Evolutionary conservation across 2,329 filamentous ascomycete genomes (phyloP).

Genomic region (Parastagonospora nodorum): DNA sequence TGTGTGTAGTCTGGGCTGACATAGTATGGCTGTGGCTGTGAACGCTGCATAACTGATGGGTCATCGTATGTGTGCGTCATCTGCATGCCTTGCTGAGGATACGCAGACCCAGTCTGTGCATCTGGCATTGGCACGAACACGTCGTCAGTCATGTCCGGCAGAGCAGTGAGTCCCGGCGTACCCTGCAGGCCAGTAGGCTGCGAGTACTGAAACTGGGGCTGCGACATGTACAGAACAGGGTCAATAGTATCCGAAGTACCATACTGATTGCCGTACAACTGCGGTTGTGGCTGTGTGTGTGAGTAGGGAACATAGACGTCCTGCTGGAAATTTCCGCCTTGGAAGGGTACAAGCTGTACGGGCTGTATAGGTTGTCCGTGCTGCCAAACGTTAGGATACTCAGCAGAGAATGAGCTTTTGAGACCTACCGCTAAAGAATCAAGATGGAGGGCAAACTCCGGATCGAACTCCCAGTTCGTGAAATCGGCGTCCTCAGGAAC

Average conservation of each 20-base stretch:
- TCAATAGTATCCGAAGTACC: not conserved
- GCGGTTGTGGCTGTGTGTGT: too few relatives aligned
- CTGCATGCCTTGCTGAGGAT: not conserved
- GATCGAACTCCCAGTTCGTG: not conserved
- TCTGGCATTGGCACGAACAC: not conserved
- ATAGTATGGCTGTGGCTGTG: not conserved
- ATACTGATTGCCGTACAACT: too few relatives aligned
- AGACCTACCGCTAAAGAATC: not conserved
- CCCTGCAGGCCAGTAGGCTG: not conserved
- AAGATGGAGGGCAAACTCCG: not conserved
- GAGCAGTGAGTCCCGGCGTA: conserved; percentile 3
- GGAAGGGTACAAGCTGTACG: not conserved
- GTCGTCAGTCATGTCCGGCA: not conserved
- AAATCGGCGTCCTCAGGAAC: conserved; percentile 6
- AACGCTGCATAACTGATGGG: not conserved
- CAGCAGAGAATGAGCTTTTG: not conserved
- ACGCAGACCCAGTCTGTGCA: not conserved
- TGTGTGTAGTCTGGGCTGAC: not conserved
- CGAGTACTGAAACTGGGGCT: not conserved
- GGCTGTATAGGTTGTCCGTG: not conserved
- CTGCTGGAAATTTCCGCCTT: too few relatives aligned
- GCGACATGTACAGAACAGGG: not conserved
- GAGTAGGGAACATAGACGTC: too few relatives aligned
- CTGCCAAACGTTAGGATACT: not conserved
- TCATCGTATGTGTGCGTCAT: not conserved